Percentiles rank a stretch among this genome's conserved stretches.
phyloP scores from a whole-genome alignment of 148 eudicot species.

The Persicaria tinctoria region DNA sequence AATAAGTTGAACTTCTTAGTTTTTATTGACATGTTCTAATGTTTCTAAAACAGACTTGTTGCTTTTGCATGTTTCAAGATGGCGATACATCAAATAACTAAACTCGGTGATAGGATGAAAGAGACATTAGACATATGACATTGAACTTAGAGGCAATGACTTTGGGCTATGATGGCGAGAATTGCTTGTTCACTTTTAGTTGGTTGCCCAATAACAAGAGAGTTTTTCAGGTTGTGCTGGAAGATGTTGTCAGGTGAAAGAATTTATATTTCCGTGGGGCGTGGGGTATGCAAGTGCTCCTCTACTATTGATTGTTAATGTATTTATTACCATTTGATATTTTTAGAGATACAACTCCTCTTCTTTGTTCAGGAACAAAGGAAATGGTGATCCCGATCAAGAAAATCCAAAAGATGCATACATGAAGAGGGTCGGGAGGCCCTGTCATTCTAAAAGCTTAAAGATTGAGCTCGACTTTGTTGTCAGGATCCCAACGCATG shows the following conservation, averaged over 20 bases:
- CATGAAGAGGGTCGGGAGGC: constrained; percentile 58
- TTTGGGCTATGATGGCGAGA: too few relatives aligned
- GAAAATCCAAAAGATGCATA: constrained; percentile 45
- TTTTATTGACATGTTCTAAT: too few relatives aligned
- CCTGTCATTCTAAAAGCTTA: constrained; percentile 61
- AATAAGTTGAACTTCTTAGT: too few relatives aligned
- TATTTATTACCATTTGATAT: not conserved
- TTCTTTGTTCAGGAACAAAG: constrained; percentile 44
- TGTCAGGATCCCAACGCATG: constrained; percentile 9
- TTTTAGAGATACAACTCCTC: not conserved
- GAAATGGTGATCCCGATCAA: constrained; percentile 38
- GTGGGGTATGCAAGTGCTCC: too few relatives aligned
- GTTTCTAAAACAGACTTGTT: too few relatives aligned
- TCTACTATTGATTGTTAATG: not conserved
- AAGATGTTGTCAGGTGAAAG: constrained; percentile 51
- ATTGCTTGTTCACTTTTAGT: too few relatives aligned
- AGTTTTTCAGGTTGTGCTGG: constrained; percentile 6
- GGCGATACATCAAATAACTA: not conserved
- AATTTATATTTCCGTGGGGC: not conserved
- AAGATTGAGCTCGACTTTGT: constrained; percentile 90
- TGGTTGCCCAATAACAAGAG: too few relatives aligned
- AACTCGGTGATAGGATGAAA: not conserved
- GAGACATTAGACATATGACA: too few relatives aligned
- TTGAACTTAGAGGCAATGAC: too few relatives aligned
- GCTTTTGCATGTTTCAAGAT: too few relatives aligned